A percentile compares a stretch with the other conserved stretches of the same genome.
These are phyloP conservation scores for Neurospora sp. DNA, from an alignment of 495 filamentous ascomycete species.

Conservation along the genomic window DNA sequence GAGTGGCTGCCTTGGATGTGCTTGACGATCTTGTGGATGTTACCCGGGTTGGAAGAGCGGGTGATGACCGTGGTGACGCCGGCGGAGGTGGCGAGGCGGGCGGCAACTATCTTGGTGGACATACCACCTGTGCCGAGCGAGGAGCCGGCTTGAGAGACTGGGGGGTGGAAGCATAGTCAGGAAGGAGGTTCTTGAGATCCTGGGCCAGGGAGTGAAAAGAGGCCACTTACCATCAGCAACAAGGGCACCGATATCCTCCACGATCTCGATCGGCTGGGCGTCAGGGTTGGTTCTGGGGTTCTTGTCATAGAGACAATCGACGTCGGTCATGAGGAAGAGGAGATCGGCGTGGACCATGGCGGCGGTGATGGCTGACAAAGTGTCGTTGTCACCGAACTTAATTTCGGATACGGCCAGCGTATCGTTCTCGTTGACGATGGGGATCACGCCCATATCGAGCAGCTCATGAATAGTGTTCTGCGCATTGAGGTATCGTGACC, in stretches of 20 bases:
- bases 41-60: conserved; percentile 81
- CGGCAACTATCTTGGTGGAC: conserved; percentile 95
- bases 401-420: conserved; percentile 95
- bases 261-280: conserved; percentile 81
- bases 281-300: conserved; percentile 80
- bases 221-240: conserved; percentile 58
- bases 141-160: conserved; percentile 80
- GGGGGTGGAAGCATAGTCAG: neutral
- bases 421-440: conserved; percentile 98
- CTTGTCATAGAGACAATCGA: conserved; percentile 93
- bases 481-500: conserved; percentile 91
- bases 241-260: conserved; percentile 78
- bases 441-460: conserved; percentile 90
- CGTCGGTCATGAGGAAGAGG: conserved; percentile 97
- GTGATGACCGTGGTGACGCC: conserved; percentile 96
- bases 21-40: conserved; percentile 75
- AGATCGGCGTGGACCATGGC: conserved; percentile 97
- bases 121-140: conserved; percentile 92
- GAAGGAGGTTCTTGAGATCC: neutral
- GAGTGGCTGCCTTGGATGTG: conserved; percentile 57
- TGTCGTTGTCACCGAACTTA: conserved; percentile 99
- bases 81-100: conserved; percentile 83
- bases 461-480: conserved; percentile 88
- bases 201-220: neutral
- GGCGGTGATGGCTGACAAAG: conserved; percentile 88